Evolutionary conservation across 2,329 filamentous ascomycete species (phyloP).

Genomic region (Fusarium irregulare): DNA sequence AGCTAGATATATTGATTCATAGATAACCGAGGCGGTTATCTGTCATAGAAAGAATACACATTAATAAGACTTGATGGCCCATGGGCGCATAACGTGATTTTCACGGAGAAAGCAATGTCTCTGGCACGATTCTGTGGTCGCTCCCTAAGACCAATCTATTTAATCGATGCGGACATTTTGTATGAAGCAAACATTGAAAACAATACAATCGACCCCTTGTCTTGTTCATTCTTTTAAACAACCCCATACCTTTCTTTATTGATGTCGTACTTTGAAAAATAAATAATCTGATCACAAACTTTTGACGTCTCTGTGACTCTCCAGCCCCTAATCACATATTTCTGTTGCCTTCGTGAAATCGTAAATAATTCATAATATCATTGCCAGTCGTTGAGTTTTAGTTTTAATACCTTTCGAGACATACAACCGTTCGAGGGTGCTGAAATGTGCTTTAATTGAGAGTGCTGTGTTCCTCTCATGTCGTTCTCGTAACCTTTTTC

Average conservation of each 20-base stretch:
- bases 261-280: slow-evolving; percentile 9
- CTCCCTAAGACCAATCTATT: neutral
- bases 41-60: neutral
- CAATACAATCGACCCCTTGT: neutral
- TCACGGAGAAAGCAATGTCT: neutral
- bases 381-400: slow-evolving; percentile 32
- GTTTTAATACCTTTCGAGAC: neutral
- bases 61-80: slow-evolving; percentile 6
- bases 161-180: neutral
- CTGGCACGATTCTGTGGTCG: neutral
- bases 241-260: slow-evolving; percentile 2
- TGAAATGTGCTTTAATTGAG: slow-evolving; percentile 20
- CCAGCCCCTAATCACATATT: slow-evolving; percentile 6
- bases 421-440: neutral
- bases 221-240: neutral
- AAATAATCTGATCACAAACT: slow-evolving; percentile 23
- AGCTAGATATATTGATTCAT: slow-evolving; percentile 27
- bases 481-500: neutral
- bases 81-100: neutral
- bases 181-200: neutral
- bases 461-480: slow-evolving; percentile 46
- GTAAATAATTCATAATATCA: slow-evolving; percentile 37
- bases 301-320: slow-evolving; percentile 22
- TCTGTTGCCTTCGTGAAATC: slow-evolving; percentile 38
- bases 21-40: slow-evolving; percentile 2